Evolutionary conservation across 306 rosid species (phyloP), one percentile per base, ranked within the genome.

Genomic region (Lathyrus tuberosus): DNA sequence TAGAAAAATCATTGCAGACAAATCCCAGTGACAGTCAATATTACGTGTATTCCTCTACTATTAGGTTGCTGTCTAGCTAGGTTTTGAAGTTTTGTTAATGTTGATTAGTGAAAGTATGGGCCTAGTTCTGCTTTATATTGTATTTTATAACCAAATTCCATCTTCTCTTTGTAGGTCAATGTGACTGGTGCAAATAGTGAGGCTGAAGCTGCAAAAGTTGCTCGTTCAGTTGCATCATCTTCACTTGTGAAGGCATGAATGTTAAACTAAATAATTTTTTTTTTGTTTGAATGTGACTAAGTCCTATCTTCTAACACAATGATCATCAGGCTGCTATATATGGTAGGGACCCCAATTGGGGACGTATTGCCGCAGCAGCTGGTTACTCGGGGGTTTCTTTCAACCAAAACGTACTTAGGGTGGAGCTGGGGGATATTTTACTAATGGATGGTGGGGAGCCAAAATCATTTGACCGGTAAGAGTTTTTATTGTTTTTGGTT

Each of bases 311-410:
- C 63, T 65, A n/a, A 41, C 42, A 46, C 54, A 60, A 44, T 73
- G 41, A 77, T 76, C 58, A 66, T 63, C 86, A 92, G 96, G 90
- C 98, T 42, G 96, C 98, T 57, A 78, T 89, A 54, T 89, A 87
- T 56, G 98, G 98, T 33, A 83, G 97, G 87, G 99, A 89, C 72
- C 97, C 99, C 42, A 91, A 94, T 22, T 94, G 99, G 99, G 99
- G 99, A 61, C 96, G 97, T 63, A 91, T 94, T 41, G 99, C 97
- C 20, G 81, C 82, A 22, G 97, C 99, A 17, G 95, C 99, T 24
- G 99, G 97, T 53, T 88, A 88, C 77, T 84, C 97, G 0, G 99
- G 99, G 73, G 76, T 91, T 75, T 40, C 86, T 26, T 94, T 94
- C 72, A 77, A 84, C 64, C 97, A 87, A 82, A 82, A 38, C 51